A percentile compares a stretch with the other conserved stretches of the same genome.
Conservation (phyloP, 169 alveolate genomes). For the Eimeria nieschulzi region DNA sequence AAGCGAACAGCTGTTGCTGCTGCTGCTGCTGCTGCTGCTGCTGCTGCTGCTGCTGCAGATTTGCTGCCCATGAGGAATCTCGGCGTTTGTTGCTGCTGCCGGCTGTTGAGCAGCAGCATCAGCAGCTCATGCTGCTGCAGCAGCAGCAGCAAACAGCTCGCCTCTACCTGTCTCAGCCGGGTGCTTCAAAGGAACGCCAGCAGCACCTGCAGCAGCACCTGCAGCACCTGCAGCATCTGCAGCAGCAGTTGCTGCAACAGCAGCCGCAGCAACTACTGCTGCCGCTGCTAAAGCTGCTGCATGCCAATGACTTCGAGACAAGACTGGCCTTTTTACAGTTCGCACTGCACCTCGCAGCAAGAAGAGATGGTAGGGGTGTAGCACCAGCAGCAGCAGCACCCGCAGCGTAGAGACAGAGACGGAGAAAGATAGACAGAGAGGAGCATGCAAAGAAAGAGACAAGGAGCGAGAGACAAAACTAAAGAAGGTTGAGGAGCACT, state of each 20-base stretch:
- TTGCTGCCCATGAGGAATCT: constrained; percentile 19
- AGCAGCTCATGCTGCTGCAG: constrained; percentile 30
- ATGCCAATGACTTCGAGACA: background rate
- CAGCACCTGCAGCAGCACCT: constrained; percentile 44
- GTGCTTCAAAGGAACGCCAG: constrained; percentile 28
- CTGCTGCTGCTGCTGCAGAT: constrained; percentile 31
- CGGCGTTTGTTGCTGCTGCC: constrained; percentile 26
- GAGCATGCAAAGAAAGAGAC: no score
- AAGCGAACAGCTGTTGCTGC: background rate
- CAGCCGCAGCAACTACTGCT: background rate
- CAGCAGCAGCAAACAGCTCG: constrained; percentile 41
- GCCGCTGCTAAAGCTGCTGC: constrained; percentile 49
- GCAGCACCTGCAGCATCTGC: background rate
- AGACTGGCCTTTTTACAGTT: constrained; percentile 1
- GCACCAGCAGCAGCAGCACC: background rate
- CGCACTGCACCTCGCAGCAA: background rate
- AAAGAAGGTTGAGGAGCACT: background rate
- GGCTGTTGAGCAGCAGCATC: constrained; percentile 24
- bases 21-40: constrained; percentile 3
- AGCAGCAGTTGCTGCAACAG: constrained; percentile 8
- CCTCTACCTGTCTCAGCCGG: constrained; percentile 7
- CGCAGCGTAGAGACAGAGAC: no score
- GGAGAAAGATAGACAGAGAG: no score
- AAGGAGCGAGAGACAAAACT: no score
- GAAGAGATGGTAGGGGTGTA: constrained; percentile 7